Percentiles rank a stretch among this genome's conserved stretches.
Conservation (phyloP, 1,284 basidiomycete species). For the Heimioporus punctisporus region DNA sequence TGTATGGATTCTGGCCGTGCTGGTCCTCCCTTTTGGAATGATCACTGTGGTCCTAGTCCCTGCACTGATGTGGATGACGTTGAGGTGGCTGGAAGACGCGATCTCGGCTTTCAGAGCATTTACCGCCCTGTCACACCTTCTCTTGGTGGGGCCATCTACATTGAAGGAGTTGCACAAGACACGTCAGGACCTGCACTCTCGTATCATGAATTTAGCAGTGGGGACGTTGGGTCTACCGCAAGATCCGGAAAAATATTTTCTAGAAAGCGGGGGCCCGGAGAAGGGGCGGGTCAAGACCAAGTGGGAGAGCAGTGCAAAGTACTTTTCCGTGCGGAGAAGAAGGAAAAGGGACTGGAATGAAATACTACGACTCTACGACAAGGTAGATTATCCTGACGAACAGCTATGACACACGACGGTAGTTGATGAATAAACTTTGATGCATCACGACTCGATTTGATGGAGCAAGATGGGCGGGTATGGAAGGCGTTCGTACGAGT, state of each 20-base stretch:
- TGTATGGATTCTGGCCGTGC: slow-evolving; percentile 58
- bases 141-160: slow-evolving; percentile 60
- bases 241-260: slow-evolving; percentile 69
- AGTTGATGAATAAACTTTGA: no score
- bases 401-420: slow-evolving; percentile 4
- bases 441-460: no score
- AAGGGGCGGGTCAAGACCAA: slow-evolving; percentile 67
- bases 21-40: slow-evolving; percentile 57
- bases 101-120: slow-evolving; percentile 78
- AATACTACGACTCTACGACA: slow-evolving; percentile 76
- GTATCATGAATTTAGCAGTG: slow-evolving; percentile 68
- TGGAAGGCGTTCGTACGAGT: no score
- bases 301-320: slow-evolving; percentile 71
- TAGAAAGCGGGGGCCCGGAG: slow-evolving; percentile 54
- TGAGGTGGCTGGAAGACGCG: slow-evolving; percentile 87
- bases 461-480: no score
- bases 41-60: slow-evolving; percentile 65
- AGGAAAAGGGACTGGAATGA: slow-evolving; percentile 91
- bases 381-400: slow-evolving; percentile 46
- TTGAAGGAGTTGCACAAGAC: slow-evolving; percentile 53
- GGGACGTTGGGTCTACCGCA: slow-evolving; percentile 62
- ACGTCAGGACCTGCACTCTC: slow-evolving; percentile 57
- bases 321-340: slow-evolving; percentile 77
- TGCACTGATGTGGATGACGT: slow-evolving; percentile 81
- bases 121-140: slow-evolving; percentile 58